Base-by-base conservation (phyloP, 768 basidiomycete species). In the Mycena sanguinolenta region DNA sequence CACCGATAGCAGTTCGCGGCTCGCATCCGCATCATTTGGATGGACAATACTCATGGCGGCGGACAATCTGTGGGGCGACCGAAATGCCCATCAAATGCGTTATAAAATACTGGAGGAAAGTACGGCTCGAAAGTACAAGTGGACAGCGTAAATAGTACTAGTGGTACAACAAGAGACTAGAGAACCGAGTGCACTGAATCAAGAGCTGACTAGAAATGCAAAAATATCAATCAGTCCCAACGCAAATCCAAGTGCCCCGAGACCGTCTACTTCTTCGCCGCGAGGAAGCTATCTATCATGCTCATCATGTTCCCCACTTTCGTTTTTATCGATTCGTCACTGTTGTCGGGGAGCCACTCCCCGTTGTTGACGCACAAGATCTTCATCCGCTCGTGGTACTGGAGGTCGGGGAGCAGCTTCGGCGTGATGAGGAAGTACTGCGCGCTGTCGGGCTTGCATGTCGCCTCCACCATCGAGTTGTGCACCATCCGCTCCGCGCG, bases 351-450 rank as follows among this genome's bases (percentile, higher is more conserved):
- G 13, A 95, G 84, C 94, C 95, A 96, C 77, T 95, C 93, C 62
- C 96, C 97, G 76, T 98, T 98, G 82, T 96, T 96, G 74, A 99
- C 94, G 76, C 95, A 95, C 16, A 99, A 87, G 14, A 99, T 86
- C 85, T 94, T 95, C 96, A 99, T 98, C 69, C 91, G 89, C 73
- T 90, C 89, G 79, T 98, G 92, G 77, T 99, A 99, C 62, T 87
- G 81, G 67, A 99, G 87, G 77, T 95, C 92, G 21, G 96, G 91
- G 17, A 99, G 88, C 44, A 99, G 87, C 83, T 99, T 99, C 14
- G 98, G 97, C 14, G 97, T 99, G 81, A 99, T 97, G 70, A 99
- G 87, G 90, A 99, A 99, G 83, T 98, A 98, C 76, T 98, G 98
- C n/a, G 94, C 94, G 65, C 93, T 93, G 75, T 97, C 94, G 12